These are phyloP conservation scores for Boletales sp. DNA, from an alignment of 768 basidiomycete genomes.

Conservation along the genomic window DNA sequence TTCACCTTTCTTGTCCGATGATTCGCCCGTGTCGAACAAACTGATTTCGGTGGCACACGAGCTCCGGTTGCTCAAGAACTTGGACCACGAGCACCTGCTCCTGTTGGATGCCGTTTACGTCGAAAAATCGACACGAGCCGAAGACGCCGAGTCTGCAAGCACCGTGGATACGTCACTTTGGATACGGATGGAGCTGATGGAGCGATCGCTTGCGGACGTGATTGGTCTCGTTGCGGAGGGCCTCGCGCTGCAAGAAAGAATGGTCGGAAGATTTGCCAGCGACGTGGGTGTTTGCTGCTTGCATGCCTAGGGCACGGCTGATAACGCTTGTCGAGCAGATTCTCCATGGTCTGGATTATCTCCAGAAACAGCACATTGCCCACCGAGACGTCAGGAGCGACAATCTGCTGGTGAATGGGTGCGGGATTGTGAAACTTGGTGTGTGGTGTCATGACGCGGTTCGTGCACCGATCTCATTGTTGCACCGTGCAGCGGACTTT, in stretches of 20 bases:
- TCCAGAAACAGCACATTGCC: slow-evolving; percentile 64
- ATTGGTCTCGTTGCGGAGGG: slow-evolving; percentile 61
- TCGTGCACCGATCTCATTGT: too few species aligned
- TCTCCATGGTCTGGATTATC: slow-evolving; percentile 60
- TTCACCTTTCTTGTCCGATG: slow-evolving; percentile 11
- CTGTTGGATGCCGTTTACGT: slow-evolving; percentile 70
- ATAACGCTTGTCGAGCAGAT: slow-evolving; percentile 39
- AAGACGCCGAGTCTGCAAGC: slow-evolving; percentile 9
- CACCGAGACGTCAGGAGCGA: slow-evolving; percentile 86
- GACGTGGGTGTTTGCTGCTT: slow-evolving; percentile 54
- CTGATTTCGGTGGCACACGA: slow-evolving; percentile 61
- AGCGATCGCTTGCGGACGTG: slow-evolving; percentile 81
- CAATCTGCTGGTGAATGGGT: slow-evolving; percentile 67
- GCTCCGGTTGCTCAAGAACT: slow-evolving; percentile 51
- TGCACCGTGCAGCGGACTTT: slow-evolving; percentile 60
- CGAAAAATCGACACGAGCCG: slow-evolving; percentile 32
- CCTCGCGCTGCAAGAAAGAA: slow-evolving; percentile 60
- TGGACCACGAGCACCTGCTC: slow-evolving; percentile 62
- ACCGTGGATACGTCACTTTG: slow-evolving; percentile 60
- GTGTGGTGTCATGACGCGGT: slow-evolving; percentile 20
- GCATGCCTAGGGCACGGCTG: neutral
- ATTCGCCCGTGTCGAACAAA: slow-evolving; percentile 50
- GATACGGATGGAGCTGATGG: slow-evolving; percentile 91
- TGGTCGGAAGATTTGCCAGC: slow-evolving; percentile 69
- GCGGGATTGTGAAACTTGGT: slow-evolving; percentile 76